phyloP scores from a whole-genome alignment of 495 filamentous ascomycete genomes.

The Alectoria sarmentosa region DNA sequence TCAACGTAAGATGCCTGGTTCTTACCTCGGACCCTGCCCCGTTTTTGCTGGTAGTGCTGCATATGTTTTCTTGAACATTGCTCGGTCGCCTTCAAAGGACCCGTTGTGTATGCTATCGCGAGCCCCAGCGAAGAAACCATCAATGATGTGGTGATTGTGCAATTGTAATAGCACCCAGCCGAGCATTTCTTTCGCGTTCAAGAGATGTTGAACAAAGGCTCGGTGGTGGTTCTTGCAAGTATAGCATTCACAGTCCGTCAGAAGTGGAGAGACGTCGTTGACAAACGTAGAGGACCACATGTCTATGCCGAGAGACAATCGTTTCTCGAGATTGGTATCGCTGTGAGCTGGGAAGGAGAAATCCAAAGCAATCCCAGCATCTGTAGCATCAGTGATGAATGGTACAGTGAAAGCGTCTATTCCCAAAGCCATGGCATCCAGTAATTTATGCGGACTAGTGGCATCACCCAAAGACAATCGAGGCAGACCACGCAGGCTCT shows the following conservation, averaged over 20 bases:
- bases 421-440: constrained; percentile 66
- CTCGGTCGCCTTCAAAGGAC: constrained; percentile 54
- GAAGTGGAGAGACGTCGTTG: constrained; percentile 51
- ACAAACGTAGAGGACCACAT: constrained; percentile 58
- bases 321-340: constrained; percentile 1
- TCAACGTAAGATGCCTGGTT: background rate
- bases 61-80: constrained; percentile 54
- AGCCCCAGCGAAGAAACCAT: constrained; percentile 64
- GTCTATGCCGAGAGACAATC: constrained; percentile 60
- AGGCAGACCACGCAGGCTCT: constrained; percentile 52
- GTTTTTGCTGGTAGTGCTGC: constrained; percentile 63
- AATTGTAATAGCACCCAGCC: constrained; percentile 89
- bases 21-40: constrained; percentile 69
- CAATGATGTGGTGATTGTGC: constrained; percentile 72
- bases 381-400: constrained; percentile 65
- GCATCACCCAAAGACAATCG: constrained; percentile 65
- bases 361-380: constrained; percentile 76
- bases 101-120: constrained; percentile 52
- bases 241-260: constrained; percentile 65
- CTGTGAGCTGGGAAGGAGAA: constrained; percentile 64
- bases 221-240: constrained; percentile 76
- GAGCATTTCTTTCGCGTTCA: constrained; percentile 89
- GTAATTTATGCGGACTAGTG: constrained; percentile 61
- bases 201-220: constrained; percentile 81
- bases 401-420: constrained; percentile 72